phyloP scores from a whole-genome alignment of 768 basidiomycete species.

The Pleurotus sapidus region DNA sequence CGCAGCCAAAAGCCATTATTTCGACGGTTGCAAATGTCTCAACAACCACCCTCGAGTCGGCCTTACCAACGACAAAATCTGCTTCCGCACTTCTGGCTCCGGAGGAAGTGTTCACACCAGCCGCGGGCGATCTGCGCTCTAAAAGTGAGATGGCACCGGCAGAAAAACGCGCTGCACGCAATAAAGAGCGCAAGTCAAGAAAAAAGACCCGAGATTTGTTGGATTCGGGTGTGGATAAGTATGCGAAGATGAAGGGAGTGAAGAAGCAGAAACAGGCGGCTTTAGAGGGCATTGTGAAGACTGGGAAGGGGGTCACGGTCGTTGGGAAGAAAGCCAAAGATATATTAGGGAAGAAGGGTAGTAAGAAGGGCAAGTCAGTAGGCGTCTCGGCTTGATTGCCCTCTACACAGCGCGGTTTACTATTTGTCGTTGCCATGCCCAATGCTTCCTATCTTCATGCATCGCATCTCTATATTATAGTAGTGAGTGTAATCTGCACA shows the following conservation, averaged over 20 bases:
- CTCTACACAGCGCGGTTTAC: background rate
- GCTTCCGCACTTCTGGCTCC: constrained; percentile 84
- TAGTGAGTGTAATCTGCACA: too few relatives aligned
- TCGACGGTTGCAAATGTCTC: constrained; percentile 81
- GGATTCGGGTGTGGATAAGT: constrained; percentile 62
- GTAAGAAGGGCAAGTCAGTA: constrained; percentile 23
- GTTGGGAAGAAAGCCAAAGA: constrained; percentile 66
- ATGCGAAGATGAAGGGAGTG: constrained; percentile 52
- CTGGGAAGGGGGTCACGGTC: constrained; percentile 83
- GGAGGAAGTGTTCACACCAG: constrained; percentile 80
- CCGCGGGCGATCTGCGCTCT: constrained; percentile 52
- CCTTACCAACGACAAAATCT: constrained; percentile 80
- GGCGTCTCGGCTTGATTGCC: background rate
- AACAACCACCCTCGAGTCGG: constrained; percentile 82
- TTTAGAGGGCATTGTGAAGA: constrained; percentile 78
- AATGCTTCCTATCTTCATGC: too few relatives aligned
- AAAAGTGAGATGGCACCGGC: constrained; percentile 81
- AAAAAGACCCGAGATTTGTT: constrained; percentile 66
- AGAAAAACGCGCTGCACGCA: constrained; percentile 73
- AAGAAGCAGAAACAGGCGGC: constrained; percentile 87
- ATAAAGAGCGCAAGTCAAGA: constrained; percentile 66
- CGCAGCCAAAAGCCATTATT: constrained; percentile 85
- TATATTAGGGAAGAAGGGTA: constrained; percentile 28
- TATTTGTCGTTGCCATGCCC: too few relatives aligned
- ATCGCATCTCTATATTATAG: too few relatives aligned